Conservation (phyloP, 257 asterid genomes). For the Handroanthus guayacan region DNA sequence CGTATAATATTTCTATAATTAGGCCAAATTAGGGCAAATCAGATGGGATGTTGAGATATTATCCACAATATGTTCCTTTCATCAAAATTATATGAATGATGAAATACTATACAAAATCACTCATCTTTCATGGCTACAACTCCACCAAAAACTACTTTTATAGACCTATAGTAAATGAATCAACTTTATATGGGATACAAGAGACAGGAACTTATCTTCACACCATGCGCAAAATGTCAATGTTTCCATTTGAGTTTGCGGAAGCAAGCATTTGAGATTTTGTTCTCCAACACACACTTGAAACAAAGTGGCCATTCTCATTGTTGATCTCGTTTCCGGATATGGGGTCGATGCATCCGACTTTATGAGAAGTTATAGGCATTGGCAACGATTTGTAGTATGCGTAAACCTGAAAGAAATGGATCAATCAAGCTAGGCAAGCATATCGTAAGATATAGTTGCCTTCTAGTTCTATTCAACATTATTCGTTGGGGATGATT, state of each 20-base stretch:
- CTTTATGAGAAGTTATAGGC: constrained; percentile 59
- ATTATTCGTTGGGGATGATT: too few relatives aligned
- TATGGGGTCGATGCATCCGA: constrained; percentile 51
- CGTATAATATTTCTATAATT: too few relatives aligned
- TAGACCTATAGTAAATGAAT: too few relatives aligned
- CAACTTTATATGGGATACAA: neutral
- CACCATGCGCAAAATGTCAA: constrained; percentile 51
- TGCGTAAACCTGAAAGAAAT: constrained; percentile 60
- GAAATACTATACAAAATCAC: too few relatives aligned
- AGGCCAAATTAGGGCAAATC: too few relatives aligned
- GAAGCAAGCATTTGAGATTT: constrained; percentile 61
- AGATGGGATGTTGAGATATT: too few relatives aligned
- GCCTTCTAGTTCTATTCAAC: too few relatives aligned
- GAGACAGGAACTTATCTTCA: constrained; percentile 14
- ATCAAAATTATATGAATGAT: too few relatives aligned
- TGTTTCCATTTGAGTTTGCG: constrained; percentile 65
- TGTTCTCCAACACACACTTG: constrained; percentile 77
- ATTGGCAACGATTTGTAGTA: constrained; percentile 68
- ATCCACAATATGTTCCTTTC: too few relatives aligned
- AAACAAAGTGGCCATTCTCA: constrained; percentile 51
- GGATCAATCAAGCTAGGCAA: neutral
- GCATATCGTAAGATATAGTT: neutral
- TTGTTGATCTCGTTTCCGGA: constrained; percentile 47
- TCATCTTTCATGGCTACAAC: too few relatives aligned
- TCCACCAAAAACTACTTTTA: too few relatives aligned